Base-by-base conservation (phyloP, 768 basidiomycete species). In the Russula compacta region DNA sequence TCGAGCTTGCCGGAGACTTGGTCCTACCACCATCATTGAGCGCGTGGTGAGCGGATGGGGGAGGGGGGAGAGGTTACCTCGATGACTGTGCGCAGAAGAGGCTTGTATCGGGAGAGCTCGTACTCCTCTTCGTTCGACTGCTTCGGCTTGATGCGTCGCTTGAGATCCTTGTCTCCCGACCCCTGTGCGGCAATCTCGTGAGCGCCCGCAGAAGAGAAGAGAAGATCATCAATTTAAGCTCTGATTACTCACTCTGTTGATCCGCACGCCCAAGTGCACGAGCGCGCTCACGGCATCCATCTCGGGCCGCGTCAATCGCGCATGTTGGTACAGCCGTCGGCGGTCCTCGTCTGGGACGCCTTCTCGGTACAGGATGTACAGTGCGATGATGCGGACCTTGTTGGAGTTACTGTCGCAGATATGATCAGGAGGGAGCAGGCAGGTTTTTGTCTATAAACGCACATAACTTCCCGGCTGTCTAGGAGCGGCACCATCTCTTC, bases 331-430 rank as follows among this genome's bases (percentile, higher is more conserved):
- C 59, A 99, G 73, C 59, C 97, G 80, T 62, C 95, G 83, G 58
- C 92, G 85, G 73, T 99, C 97, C 70, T 98, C 97, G 55, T 98
- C 95, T n/a, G 97, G 94, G 19, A 98, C 95, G 42, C 97, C 97
- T 68, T 98, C 97, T 33, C 95, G 86, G 72, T 86, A 81, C 71
- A 95, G 86, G 67, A 98, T 91, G 71, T 98, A 99, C 33, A 98
- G 78, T 17, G 95, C 92, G 60, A 99, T 89, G 67, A 99, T 88
- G 46, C 97, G 89, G 44, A 98, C 92, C 80, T 99, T 99, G 74
- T 93, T 94, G 53, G 78, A 73, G 68, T 90, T 91, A 54, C 92
- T 97, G 69, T 12, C 59, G 43, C 35, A 38, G 40, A 57, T 53
- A 53, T 42, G 55, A 33, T 69, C 59, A 67, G 53, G 53, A 29